Base-by-base conservation (phyloP, 345 rosid species). In the Salix purpurea region DNA sequence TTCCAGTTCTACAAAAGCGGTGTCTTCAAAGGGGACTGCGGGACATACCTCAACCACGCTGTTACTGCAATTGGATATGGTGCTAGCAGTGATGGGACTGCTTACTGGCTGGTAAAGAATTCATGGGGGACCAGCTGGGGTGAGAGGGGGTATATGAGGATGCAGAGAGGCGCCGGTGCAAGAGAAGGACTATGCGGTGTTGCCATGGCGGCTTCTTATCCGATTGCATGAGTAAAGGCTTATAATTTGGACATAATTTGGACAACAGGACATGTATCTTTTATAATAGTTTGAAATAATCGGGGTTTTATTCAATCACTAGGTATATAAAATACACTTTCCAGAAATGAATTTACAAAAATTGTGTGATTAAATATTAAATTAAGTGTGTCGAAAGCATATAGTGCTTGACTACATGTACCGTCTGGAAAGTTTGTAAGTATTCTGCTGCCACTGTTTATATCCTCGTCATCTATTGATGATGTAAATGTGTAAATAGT, bases 81-180 rank as follows among this genome's bases (percentile, higher is more conserved):
- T 15, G 74, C 71, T 23, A 74, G 39, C 54, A 19, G n/a, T 1
- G 84, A 76, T 7, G 91, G 90, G 36, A 76, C 77, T 3, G 84
- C 85, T 77, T 89, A 89, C 61, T 90, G 90, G 92, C 50, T 86
- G 78, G 80, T 85, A 18, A 89, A 89, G 90, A 89, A 89, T 70
- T 91, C 96, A 2, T 89, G 96, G 91, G 92, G 93, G 5, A 30
- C 50, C 0, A 24, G 71, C 32, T 91, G 91, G 91, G 91, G 90
- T 2, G 92, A 91, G 67, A 19, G 44, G 7, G 96, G 93, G 39
- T 89, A 81, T 65, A 86, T 89, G 52, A 87, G 83, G 86, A 76
- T 89, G 23, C 82, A 82, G 76, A 86, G 88, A 75, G 88, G 81
- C 48, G 64, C 78, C 28, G 60, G 44, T 64, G 80, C 82, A 40